Evolutionary conservation across 1,139 yeast species (phyloP), one percentile per base, ranked within the genome.

Genomic region (Nematodospora anomalae): DNA sequence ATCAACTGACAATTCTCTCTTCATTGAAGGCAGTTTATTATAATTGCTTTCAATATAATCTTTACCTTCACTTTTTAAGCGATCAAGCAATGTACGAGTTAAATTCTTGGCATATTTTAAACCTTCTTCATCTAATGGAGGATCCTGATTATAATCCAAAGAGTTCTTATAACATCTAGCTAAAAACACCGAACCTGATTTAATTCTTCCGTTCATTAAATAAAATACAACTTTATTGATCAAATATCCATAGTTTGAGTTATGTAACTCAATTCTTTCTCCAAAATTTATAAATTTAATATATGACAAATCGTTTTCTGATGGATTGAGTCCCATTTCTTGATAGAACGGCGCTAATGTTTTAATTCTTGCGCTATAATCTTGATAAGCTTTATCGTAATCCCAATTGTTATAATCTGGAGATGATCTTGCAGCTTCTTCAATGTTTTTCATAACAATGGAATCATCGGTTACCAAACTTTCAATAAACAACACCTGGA

Each of bases 281-380:
- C 96, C 96, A 57, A 90, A 92, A 58, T 92, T 89, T 52, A 87
- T 82, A 49, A 87, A 78, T 58, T 88, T 87, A 54, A 90, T 84
- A 59, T 79, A 90, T 23, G 86, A 79, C 41, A 88, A 64, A 13
- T 69, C 67, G 5, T 65, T 59, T 44, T 76, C 79, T 41, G 53
- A 71, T 18, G 21, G 21, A 18, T 18, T 18, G 21, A 8, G 8
- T 47, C 69, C 76, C 72, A 79, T 74, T 36, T 69, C 75, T 42
- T 69, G 67, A 51, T 79, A 78, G 38, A 68, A 65, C 2, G 79
- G 76, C 11, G 77, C 67, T 46, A 79, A 69, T 26, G 67, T 58
- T 33, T 65, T 61, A 40, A 80, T 74, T 50, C 83, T 67, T 35
- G 70, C 71, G 49, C 74, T 62, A 49, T 78, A 80, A 49, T 84